These are phyloP conservation scores for Colletotrichum viniferum DNA, from an alignment of 2,329 filamentous ascomycete genomes.

Conservation along the genomic window DNA sequence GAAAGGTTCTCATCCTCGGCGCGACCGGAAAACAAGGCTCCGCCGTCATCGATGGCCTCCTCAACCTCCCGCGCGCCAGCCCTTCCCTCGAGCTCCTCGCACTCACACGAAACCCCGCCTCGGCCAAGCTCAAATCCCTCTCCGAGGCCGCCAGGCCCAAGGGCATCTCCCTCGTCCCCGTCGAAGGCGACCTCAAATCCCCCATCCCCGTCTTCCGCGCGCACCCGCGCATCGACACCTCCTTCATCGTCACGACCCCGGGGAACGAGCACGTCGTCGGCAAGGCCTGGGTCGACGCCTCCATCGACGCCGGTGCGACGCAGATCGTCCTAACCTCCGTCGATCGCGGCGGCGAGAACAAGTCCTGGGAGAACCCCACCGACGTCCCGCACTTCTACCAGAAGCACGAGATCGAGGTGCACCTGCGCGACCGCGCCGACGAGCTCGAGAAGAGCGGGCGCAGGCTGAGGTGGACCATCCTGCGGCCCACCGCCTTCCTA, in stretches of 20 bases:
- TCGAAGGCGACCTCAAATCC: constrained; percentile 23
- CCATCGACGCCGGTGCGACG: constrained; percentile 47
- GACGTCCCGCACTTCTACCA: constrained; percentile 27
- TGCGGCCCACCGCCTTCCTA: constrained; percentile 31
- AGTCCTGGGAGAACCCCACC: constrained; percentile 27
- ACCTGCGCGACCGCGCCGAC: constrained; percentile 19
- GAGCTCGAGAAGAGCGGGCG: neutral
- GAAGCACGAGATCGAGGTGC: constrained; percentile 24
- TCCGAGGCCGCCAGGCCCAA: constrained; percentile 14
- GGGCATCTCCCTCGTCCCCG: constrained; percentile 21
- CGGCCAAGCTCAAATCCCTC: constrained; percentile 9
- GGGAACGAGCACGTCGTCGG: constrained; percentile 29
- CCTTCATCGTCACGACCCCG: constrained; percentile 31
- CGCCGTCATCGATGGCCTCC: constrained; percentile 38
- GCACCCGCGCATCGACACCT: constrained; percentile 24
- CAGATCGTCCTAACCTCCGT: constrained; percentile 36
- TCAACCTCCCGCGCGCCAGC: constrained; percentile 22
- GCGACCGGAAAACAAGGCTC: constrained; percentile 53
- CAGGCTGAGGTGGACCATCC: constrained; percentile 25
- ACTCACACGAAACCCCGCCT: constrained; percentile 11
- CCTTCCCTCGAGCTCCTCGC: constrained; percentile 17
- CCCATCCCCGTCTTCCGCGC: constrained; percentile 24
- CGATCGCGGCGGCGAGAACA: constrained; percentile 28
- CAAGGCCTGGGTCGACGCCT: constrained; percentile 27
- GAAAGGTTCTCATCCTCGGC: constrained; percentile 48